Evolutionary conservation across 345 rosid species (phyloP).

Genomic region (Citrus maxima): DNA sequence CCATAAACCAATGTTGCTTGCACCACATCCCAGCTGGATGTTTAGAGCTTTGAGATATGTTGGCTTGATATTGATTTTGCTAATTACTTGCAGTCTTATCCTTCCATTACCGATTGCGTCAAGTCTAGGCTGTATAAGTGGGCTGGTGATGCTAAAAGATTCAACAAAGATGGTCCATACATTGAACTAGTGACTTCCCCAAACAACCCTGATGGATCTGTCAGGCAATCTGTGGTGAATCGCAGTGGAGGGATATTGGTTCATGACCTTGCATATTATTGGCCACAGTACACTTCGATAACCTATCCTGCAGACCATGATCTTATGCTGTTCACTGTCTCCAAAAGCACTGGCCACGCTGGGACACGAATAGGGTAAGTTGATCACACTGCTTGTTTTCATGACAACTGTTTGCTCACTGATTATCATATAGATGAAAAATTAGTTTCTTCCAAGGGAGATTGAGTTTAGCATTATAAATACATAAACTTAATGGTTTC

Average conservation of each 20-base stretch:
- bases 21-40: not conserved
- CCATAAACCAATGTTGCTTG: not conserved
- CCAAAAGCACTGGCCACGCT: slow-evolving; percentile 89
- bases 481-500: not conserved
- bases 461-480: not conserved
- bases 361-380: slow-evolving; percentile 92
- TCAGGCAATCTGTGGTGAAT: slow-evolving; percentile 67
- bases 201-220: slow-evolving; percentile 82
- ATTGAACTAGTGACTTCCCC: slow-evolving; percentile 96
- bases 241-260: slow-evolving; percentile 61
- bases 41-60: not conserved
- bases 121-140: slow-evolving; percentile 72
- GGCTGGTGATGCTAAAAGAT: slow-evolving; percentile 82
- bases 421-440: not conserved
- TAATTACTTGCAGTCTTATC: slow-evolving; percentile 63
- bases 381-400: not conserved
- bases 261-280: slow-evolving; percentile 90
- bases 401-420: not conserved
- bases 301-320: slow-evolving; percentile 64
- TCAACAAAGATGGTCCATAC: slow-evolving; percentile 53
- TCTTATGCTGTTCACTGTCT: slow-evolving; percentile 79
- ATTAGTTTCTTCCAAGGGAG: not conserved
- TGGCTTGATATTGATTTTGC: slow-evolving; percentile 12
- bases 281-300: slow-evolving; percentile 95
- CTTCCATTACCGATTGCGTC: slow-evolving; percentile 68